Conservation (phyloP, 169 alveolate genomes). For the Cryptosporidium sp. region DNA sequence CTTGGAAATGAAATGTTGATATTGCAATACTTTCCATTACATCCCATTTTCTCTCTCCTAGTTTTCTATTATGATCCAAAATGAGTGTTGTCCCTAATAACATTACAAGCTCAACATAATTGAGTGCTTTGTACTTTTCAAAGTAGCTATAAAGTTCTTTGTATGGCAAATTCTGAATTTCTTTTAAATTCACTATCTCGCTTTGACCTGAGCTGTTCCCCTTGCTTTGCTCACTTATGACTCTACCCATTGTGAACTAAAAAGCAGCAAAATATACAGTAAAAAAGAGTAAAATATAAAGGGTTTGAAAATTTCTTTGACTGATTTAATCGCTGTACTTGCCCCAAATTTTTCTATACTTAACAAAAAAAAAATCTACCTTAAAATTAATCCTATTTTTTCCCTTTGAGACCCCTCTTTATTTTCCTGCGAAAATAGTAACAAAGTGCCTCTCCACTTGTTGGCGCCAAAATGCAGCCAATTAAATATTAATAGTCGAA, state of each 20-base stretch:
- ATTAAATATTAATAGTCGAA: background rate
- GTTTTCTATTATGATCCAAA: conserved; percentile 7
- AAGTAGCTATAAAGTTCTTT: background rate
- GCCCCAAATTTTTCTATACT: too few relatives aligned
- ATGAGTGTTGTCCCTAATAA: conserved; percentile 33
- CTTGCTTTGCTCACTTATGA: background rate
- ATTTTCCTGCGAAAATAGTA: background rate
- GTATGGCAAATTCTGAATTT: background rate
- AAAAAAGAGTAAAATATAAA: too few relatives aligned
- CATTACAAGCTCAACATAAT: background rate
- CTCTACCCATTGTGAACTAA: background rate
- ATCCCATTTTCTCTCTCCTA: conserved; percentile 50
- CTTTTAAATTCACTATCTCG: background rate
- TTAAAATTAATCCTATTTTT: background rate
- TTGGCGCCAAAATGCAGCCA: conserved; percentile 16
- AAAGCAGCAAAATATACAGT: background rate
- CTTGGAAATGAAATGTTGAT: conserved; percentile 18
- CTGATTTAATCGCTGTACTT: too few relatives aligned
- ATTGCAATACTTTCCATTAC: conserved; percentile 54
- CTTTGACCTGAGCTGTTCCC: too few relatives aligned
- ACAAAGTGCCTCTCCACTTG: background rate
- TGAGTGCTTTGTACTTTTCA: background rate
- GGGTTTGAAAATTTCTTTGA: too few relatives aligned
- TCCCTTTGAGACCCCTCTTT: conserved; percentile 8
- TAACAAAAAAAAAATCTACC: background rate